Evolutionary conservation across 352 stramenopile species (phyloP), one percentile per base, ranked within the genome.

Genomic region (Globisporangium apiculatum): DNA sequence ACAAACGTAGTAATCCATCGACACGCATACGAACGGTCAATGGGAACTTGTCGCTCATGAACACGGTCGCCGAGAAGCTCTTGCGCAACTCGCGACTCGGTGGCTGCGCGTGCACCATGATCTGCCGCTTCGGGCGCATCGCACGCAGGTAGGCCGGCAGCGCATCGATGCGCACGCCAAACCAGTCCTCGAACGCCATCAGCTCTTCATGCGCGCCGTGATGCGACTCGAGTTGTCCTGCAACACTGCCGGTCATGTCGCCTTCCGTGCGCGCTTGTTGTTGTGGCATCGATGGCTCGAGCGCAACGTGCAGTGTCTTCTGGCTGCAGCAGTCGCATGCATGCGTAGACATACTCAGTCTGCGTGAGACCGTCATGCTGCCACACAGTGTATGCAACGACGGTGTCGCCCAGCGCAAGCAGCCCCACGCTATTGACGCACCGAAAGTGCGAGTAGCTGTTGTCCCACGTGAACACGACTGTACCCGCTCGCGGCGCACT

Each of bases 181-280:
- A 89, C 79, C 79, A 89, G 43, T 86, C 57, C 54, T 84, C 52
- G 17, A 89, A 89, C 17, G 64, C 62, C 56, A 81, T 71, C 14
- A 71, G 53, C 24, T 85, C 58, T 50, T 87, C 69, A 18, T 65
- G 76, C 11, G 58, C 66, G 9, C 57, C 64, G 46, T 83, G 67
- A 1, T 59, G 42, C n/a, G 71, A 65, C 60, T 80, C 64, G 0
- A 62, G 48, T 17, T 73, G 49, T 15, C 14, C 35, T 18, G 18
- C 31, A 11, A 7, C 9, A 7, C 7, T 53, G 7, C 8, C 10
- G 14, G 0, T 47, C 11, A 15, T 38, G 35, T 31, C 24, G 2
- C 24, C 47, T 53, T 40, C 9, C 14, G 62, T 48, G 5, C 36
- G 61, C 8, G 50, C 36, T n/a, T 57, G 49, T 17, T 5, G 42